Percentiles rank a stretch among this genome's conserved stretches.
Evolutionary conservation across 345 rosid species (phyloP).

Genomic region (Pistacia atlantica): DNA sequence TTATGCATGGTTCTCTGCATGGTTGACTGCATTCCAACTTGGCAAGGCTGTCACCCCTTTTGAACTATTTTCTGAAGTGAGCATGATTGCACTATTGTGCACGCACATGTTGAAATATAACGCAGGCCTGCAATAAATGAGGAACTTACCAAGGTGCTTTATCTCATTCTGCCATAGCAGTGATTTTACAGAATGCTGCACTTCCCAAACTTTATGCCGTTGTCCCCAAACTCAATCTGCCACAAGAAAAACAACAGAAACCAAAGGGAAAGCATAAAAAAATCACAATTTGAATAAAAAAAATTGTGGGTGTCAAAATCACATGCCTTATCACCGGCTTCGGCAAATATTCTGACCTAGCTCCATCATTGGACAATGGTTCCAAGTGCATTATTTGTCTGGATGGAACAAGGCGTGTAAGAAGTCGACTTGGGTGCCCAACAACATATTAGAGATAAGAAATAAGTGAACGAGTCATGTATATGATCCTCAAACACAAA

Average conservation of each 20-base stretch:
- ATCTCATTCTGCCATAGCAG: neutral
- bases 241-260: slow-evolving; percentile 16
- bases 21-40: neutral
- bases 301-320: slow-evolving; percentile 37
- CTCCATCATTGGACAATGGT: slow-evolving; percentile 52
- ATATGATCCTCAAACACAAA: slow-evolving; percentile 37
- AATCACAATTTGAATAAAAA: slow-evolving; percentile 28
- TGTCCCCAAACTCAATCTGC: slow-evolving; percentile 45
- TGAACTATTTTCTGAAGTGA: neutral
- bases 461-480: slow-evolving; percentile 17
- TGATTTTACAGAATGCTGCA: slow-evolving; percentile 4
- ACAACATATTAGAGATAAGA: neutral
- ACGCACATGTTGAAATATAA: slow-evolving; percentile 24
- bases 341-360: slow-evolving; percentile 71
- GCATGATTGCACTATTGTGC: neutral
- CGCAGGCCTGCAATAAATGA: slow-evolving; percentile 19
- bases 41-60: neutral
- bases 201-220: slow-evolving; percentile 20
- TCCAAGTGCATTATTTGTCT: slow-evolving; percentile 42
- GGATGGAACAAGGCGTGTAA: slow-evolving; percentile 21
- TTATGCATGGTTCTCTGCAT: neutral
- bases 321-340: slow-evolving; percentile 65
- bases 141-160: slow-evolving; percentile 26
- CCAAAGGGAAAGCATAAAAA: slow-evolving; percentile 38
- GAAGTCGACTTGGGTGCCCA: slow-evolving; percentile 24